A percentile compares a stretch with the other conserved stretches of the same genome.
These are phyloP conservation scores for Leptomonas pyrrhocoris DNA, from an alignment of 208 protist genomes.

Conservation along the genomic window DNA sequence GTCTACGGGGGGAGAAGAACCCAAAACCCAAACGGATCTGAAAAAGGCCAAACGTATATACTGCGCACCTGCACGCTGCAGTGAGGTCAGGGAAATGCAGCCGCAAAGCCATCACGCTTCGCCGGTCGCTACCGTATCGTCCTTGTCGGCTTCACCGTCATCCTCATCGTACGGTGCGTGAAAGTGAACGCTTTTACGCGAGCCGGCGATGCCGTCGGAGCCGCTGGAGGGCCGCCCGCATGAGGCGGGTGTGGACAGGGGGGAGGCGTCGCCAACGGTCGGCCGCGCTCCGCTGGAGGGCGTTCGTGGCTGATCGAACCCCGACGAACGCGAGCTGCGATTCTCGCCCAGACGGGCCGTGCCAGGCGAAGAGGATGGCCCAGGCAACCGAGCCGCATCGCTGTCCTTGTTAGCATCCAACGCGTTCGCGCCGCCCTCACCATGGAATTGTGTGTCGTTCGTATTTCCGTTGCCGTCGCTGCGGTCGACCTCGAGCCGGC, in stretches of 20 bases:
- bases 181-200: slow-evolving; percentile 49
- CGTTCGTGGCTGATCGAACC: slow-evolving; percentile 8
- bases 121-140: too few species aligned
- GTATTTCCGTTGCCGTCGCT: neutral
- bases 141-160: too few species aligned
- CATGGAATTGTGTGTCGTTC: neutral
- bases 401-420: neutral
- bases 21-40: too few species aligned
- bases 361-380: neutral
- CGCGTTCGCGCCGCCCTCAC: neutral
- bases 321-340: neutral
- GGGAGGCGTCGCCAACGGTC: slow-evolving; percentile 1
- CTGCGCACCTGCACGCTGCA: too few species aligned
- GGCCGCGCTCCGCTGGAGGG: slow-evolving; percentile 23
- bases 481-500: slow-evolving; percentile 1
- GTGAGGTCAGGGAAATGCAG: too few species aligned
- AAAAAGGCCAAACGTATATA: too few species aligned
- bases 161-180: slow-evolving; percentile 19
- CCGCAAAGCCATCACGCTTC: too few species aligned
- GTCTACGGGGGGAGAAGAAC: too few species aligned
- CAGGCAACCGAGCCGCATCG: neutral
- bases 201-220: neutral
- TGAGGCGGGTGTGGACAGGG: neutral
- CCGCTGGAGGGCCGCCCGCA: slow-evolving; percentile 3
- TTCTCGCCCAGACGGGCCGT: neutral